phyloP scores from a whole-genome alignment of 1,139 yeast species.

The Protomyces lactucae-debilis region DNA sequence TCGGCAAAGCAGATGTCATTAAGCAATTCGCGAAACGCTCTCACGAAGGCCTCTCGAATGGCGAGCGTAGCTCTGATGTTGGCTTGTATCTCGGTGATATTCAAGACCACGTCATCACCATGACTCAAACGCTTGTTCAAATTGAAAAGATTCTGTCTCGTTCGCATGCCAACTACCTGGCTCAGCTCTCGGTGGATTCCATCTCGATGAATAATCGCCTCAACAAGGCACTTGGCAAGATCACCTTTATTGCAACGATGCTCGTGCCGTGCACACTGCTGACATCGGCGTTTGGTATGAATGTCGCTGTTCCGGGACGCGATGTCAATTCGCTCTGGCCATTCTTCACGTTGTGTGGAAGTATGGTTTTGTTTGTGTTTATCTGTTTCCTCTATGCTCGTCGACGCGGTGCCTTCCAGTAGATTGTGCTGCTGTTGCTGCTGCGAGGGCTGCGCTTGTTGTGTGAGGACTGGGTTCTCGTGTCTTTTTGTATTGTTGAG shows the following conservation, averaged over 20 bases:
- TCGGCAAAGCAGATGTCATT: conserved; percentile 95
- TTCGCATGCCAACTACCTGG: conserved; percentile 85
- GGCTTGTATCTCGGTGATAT: conserved; percentile 85
- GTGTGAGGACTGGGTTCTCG: too few species aligned
- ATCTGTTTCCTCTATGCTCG: background rate
- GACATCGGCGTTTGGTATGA: conserved; percentile 96
- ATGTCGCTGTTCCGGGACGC: conserved; percentile 79
- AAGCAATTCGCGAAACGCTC: conserved; percentile 96
- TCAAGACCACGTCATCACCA: conserved; percentile 93
- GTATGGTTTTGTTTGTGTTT: background rate
- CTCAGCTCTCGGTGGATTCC: conserved; percentile 89
- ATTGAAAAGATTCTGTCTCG: conserved; percentile 91
- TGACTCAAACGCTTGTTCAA: conserved; percentile 83
- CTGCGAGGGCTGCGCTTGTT: too few species aligned
- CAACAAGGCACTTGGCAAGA: conserved; percentile 81
- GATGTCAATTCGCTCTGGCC: conserved; percentile 46
- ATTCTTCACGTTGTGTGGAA: conserved; percentile 46
- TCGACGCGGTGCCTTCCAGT: background rate
- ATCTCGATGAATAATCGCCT: conserved; percentile 78
- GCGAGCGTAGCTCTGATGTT: conserved; percentile 38
- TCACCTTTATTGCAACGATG: conserved; percentile 84
- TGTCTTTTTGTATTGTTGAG: too few species aligned
- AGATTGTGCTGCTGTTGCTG: background rate
- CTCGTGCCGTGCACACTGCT: conserved; percentile 75
- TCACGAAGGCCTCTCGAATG: conserved; percentile 57